These are phyloP conservation scores for Parastagonospora nodorum DNA, from an alignment of 2,329 filamentous ascomycete species.

Conservation along the genomic window DNA sequence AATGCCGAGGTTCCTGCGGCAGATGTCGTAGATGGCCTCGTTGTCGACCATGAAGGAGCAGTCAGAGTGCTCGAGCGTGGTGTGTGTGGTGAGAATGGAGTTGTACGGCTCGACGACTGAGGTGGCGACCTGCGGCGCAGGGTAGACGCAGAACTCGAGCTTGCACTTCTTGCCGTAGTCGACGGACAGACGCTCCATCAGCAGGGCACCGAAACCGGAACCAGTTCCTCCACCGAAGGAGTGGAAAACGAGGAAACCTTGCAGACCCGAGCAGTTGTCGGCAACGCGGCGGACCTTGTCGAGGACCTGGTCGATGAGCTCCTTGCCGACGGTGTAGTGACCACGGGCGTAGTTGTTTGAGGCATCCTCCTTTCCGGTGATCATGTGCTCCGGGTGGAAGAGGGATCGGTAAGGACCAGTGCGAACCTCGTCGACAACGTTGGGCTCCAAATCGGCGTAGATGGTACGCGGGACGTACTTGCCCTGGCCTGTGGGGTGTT, in stretches of 20 bases:
- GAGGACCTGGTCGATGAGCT: constrained; percentile 96
- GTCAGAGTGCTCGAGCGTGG: constrained; percentile 98
- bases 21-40: constrained; percentile 99
- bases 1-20: constrained; percentile 94
- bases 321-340: constrained; percentile 99
- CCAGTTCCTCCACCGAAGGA: constrained; percentile 99
- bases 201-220: constrained; percentile 95
- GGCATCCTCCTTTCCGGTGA: constrained; percentile 99
- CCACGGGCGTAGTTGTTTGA: constrained; percentile 99
- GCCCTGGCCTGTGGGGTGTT: constrained; percentile 73
- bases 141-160: constrained; percentile 99
- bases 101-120: constrained; percentile 99
- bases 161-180: constrained; percentile 99
- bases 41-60: constrained; percentile 99
- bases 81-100: constrained; percentile 98
- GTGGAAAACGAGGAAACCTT: constrained; percentile 99
- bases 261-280: constrained; percentile 94
- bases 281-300: constrained; percentile 98
- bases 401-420: constrained; percentile 94
- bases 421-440: constrained; percentile 98
- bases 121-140: constrained; percentile 93
- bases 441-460: constrained; percentile 99
- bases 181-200: constrained; percentile 98
- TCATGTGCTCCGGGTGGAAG: constrained; percentile 99
- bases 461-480: constrained; percentile 99